Evolutionary conservation across 306 rosid genomes (phyloP).

Genomic region (Macrotyloma uniflorum): DNA sequence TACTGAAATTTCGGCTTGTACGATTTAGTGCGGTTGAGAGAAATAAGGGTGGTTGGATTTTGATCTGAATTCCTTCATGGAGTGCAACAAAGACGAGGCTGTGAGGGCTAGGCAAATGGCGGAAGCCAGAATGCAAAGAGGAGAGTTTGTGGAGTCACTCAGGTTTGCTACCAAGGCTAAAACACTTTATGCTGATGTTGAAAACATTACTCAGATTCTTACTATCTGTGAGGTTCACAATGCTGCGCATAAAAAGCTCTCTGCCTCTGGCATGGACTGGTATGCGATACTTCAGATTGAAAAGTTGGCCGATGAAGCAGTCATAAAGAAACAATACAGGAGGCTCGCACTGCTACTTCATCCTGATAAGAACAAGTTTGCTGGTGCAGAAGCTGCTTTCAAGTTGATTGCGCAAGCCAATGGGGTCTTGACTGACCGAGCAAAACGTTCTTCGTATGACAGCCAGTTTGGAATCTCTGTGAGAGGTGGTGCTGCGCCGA

Average conservation of each 20-base stretch:
- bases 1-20: not conserved
- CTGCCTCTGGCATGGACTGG: constrained; percentile 65
- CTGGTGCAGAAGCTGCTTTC: constrained; percentile 95
- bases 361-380: constrained; percentile 88
- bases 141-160: constrained; percentile 71
- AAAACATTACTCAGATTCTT: constrained; percentile 67
- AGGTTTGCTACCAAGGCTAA: constrained; percentile 74
- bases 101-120: constrained; percentile 70
- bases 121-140: constrained; percentile 59
- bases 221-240: constrained; percentile 70
- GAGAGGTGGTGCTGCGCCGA: constrained; percentile 41
- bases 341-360: constrained; percentile 84
- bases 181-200: constrained; percentile 58
- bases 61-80: constrained; percentile 54
- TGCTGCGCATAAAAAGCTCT: constrained; percentile 56
- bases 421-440: constrained; percentile 61
- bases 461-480: constrained; percentile 30
- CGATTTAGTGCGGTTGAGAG: not conserved
- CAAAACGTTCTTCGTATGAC: constrained; percentile 57
- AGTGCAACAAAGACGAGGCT: constrained; percentile 96
- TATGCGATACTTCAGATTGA: constrained; percentile 69
- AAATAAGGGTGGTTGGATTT: constrained; percentile 24
- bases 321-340: constrained; percentile 72
- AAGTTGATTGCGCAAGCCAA: constrained; percentile 83
- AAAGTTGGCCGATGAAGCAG: constrained; percentile 47